Conservation (phyloP, 2,329 filamentous ascomycete species). For the Blastomyces emzantsi region DNA sequence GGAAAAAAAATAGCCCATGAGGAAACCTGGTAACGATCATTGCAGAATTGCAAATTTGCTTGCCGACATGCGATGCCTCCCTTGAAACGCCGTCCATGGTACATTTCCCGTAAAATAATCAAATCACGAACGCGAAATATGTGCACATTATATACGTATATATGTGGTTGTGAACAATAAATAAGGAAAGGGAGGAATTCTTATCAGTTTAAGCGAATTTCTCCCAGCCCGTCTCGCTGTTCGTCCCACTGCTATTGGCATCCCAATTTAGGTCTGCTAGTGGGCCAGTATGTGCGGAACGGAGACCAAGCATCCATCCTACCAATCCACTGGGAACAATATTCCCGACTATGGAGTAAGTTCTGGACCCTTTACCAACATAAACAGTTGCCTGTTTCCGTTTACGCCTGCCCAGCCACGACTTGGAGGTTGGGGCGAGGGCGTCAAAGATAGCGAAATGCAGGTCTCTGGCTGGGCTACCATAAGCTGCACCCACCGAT, state of each 20-base stretch:
- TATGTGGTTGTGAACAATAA: neutral
- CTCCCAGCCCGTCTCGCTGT: slow-evolving; percentile 32
- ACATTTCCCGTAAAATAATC: slow-evolving; percentile 17
- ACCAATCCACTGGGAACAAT: slow-evolving; percentile 70
- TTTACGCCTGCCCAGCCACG: slow-evolving; percentile 31
- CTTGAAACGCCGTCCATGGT: slow-evolving; percentile 1
- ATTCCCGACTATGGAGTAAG: slow-evolving; percentile 77
- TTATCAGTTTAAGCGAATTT: slow-evolving; percentile 18
- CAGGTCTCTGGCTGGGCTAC: slow-evolving; percentile 66
- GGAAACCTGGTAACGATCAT: neutral
- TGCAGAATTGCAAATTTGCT: neutral
- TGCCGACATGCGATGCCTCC: neutral
- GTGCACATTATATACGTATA: neutral
- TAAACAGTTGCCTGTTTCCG: slow-evolving; percentile 52
- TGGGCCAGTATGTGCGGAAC: slow-evolving; percentile 26
- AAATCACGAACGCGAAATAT: slow-evolving; percentile 16
- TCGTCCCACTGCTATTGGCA: slow-evolving; percentile 21
- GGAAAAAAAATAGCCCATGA: neutral
- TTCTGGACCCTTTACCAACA: slow-evolving; percentile 72
- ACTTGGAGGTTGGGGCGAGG: slow-evolving; percentile 47
- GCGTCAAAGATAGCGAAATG: slow-evolving; percentile 89
- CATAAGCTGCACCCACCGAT: slow-evolving; percentile 40
- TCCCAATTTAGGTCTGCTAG: slow-evolving; percentile 17
- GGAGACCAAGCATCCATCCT: slow-evolving; percentile 87
- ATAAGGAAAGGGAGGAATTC: neutral